Evolutionary conservation across 495 filamentous ascomycete genomes (phyloP).

Genomic region (Polyplosphaeria fusca): DNA sequence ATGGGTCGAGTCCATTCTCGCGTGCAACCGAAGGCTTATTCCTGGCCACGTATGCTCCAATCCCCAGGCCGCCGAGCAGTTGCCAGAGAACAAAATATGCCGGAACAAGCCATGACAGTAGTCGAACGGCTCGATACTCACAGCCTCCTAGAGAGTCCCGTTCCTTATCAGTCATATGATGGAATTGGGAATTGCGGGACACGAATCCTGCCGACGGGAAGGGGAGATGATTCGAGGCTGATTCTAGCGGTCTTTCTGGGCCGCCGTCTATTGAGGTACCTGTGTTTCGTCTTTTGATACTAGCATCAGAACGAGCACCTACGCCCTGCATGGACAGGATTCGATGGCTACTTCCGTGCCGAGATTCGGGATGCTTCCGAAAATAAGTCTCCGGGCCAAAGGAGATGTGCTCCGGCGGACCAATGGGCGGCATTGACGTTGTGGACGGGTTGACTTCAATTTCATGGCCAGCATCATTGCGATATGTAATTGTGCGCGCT

Average conservation of each 20-base stretch:
- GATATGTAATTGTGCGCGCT: conserved; percentile 6
- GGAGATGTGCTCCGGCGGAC: conserved; percentile 23
- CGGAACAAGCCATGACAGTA: conserved; percentile 68
- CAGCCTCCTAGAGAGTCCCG: conserved; percentile 71
- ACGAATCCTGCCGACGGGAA: conserved; percentile 49
- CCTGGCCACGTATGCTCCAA: conserved; percentile 67
- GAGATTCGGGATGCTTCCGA: not conserved
- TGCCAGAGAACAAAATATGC: conserved; percentile 73
- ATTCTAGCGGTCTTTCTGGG: conserved; percentile 1
- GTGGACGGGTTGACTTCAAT: conserved; percentile 10
- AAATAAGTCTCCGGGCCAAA: conserved; percentile 23
- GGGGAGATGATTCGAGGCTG: conserved; percentile 16
- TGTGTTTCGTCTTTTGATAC: conserved; percentile 7
- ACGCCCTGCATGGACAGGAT: conserved; percentile 54
- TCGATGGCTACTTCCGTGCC: conserved; percentile 31
- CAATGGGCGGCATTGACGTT: not conserved
- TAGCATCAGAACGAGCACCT: conserved; percentile 48
- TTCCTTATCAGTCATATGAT: conserved; percentile 63
- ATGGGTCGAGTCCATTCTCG: conserved; percentile 69
- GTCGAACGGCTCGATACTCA: conserved; percentile 74
- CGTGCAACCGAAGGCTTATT: conserved; percentile 56
- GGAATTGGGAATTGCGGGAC: conserved; percentile 71
- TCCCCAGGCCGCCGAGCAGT: conserved; percentile 63
- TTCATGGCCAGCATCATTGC: conserved; percentile 6
- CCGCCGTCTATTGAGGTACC: not conserved